Conservation (phyloP, 352 stramenopile genomes). For the Blastocystis sp. region DNA sequence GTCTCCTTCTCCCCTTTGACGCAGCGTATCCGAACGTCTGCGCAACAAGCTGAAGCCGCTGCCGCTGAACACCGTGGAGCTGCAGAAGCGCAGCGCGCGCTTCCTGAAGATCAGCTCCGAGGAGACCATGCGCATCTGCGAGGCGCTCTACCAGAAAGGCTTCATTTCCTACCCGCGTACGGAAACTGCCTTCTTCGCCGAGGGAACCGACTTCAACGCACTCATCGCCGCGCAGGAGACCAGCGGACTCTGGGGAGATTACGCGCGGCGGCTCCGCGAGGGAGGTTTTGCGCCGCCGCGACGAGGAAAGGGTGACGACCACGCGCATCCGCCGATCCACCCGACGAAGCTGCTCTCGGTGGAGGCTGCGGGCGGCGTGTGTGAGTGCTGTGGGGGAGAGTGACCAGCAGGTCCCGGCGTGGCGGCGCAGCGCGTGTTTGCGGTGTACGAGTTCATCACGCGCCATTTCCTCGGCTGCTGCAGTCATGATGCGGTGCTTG, state of each 20-base stretch:
- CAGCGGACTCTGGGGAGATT: conserved; percentile 69
- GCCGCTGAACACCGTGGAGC: conserved; percentile 91
- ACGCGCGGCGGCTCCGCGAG: conserved; percentile 66
- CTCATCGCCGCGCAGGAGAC: conserved; percentile 70
- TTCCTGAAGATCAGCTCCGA: conserved; percentile 89
- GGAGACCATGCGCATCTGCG: conserved; percentile 84
- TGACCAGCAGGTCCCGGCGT: not conserved
- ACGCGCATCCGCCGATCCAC: conserved; percentile 94
- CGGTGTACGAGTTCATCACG: conserved; percentile 89
- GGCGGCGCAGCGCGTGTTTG: conserved; percentile 68
- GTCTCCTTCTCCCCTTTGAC: not conserved
- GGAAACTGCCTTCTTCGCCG: conserved; percentile 95
- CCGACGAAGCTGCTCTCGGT: conserved; percentile 82
- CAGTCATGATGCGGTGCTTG: conserved; percentile 71
- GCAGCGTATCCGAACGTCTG: conserved; percentile 42
- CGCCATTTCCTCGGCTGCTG: conserved; percentile 96
- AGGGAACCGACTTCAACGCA: conserved; percentile 74
- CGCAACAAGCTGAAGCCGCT: conserved; percentile 86
- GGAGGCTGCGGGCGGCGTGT: conserved; percentile 58
- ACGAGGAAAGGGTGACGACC: conserved; percentile 81
- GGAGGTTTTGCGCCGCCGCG: conserved; percentile 73
- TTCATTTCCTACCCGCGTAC: conserved; percentile 93
- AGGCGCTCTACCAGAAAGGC: conserved; percentile 91
- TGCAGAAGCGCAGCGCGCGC: conserved; percentile 87
- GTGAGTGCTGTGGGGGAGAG: not conserved